Evolutionary conservation across 805 yeast genomes (phyloP).

Genomic region (Limtongia smithiae): DNA sequence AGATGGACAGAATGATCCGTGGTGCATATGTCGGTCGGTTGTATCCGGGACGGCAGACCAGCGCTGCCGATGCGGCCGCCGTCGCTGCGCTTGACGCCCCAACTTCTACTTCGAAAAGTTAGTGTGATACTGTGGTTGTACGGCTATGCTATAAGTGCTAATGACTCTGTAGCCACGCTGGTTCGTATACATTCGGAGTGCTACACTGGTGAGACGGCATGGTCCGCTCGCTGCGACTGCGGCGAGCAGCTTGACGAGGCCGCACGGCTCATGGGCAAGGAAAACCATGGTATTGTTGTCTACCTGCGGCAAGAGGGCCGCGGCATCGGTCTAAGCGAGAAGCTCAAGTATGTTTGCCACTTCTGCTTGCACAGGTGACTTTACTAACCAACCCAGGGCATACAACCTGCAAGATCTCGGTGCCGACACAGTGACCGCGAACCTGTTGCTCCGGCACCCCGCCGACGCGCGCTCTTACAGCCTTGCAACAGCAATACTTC

Average conservation of each 20-base stretch:
- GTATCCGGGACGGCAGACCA: conserved; percentile 75
- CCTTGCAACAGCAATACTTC: conserved; percentile 85
- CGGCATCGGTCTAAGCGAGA: conserved; percentile 98
- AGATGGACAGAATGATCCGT: conserved; percentile 93
- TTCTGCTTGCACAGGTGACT: background rate
- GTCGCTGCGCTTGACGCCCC: too few species aligned
- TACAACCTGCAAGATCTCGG: conserved; percentile 96
- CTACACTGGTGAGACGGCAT: conserved; percentile 98
- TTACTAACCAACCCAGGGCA: conserved; percentile 44
- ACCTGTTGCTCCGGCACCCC: conserved; percentile 86
- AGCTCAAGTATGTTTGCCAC: conserved; percentile 53
- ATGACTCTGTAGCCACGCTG: conserved; percentile 42
- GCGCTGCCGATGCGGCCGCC: conserved; percentile 36
- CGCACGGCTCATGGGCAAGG: conserved; percentile 82
- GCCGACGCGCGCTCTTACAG: conserved; percentile 96
- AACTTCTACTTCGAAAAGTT: too few species aligned
- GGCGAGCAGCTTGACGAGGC: conserved; percentile 99
- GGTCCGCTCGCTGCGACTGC: conserved; percentile 99
- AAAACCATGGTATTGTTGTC: conserved; percentile 90
- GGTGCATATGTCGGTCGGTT: conserved; percentile 94
- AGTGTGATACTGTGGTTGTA: too few species aligned
- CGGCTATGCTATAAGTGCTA: too few species aligned
- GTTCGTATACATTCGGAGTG: conserved; percentile 96
- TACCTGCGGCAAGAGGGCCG: conserved; percentile 97
- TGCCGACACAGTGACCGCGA: conserved; percentile 97